phyloP scores from a whole-genome alignment of 306 rosid genomes.

The Lathyrus aphaca region DNA sequence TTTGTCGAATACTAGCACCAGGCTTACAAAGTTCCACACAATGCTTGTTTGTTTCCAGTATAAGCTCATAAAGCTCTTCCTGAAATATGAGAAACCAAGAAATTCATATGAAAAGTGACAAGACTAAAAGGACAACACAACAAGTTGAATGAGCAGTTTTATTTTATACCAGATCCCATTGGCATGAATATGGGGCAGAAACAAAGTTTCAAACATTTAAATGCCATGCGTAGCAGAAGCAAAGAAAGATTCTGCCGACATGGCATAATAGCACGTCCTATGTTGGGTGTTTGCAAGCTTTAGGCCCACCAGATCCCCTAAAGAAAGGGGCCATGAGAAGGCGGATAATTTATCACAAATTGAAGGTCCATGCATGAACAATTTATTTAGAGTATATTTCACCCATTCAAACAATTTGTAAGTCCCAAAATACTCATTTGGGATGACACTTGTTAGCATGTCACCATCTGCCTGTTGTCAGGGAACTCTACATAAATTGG shows the following conservation, averaged over 20 bases:
- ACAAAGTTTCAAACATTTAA: constrained; percentile 18
- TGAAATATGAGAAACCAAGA: constrained; percentile 47
- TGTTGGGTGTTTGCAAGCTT: not conserved
- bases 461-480: constrained; percentile 27
- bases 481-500: constrained; percentile 6
- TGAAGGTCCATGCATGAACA: constrained; percentile 5
- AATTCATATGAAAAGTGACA: constrained; percentile 22
- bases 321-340: not conserved
- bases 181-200: constrained; percentile 9
- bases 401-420: not conserved
- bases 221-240: constrained; percentile 18
- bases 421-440: not conserved
- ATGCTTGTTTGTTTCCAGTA: constrained; percentile 74
- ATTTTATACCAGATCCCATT: constrained; percentile 17
- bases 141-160: constrained; percentile 9
- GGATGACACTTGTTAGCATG: constrained; percentile 1
- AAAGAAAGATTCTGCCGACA: not conserved
- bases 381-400: not conserved
- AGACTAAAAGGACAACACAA: constrained; percentile 27
- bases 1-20: constrained; percentile 70
- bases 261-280: not conserved
- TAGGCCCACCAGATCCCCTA: not conserved
- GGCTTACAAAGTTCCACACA: constrained; percentile 90
- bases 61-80: constrained; percentile 90
- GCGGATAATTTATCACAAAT: constrained; percentile 28